Percentiles rank a stretch among this genome's conserved stretches.
Conservation (phyloP, 1,284 basidiomycete genomes). For the Cutaneotrichosporon sp. region DNA sequence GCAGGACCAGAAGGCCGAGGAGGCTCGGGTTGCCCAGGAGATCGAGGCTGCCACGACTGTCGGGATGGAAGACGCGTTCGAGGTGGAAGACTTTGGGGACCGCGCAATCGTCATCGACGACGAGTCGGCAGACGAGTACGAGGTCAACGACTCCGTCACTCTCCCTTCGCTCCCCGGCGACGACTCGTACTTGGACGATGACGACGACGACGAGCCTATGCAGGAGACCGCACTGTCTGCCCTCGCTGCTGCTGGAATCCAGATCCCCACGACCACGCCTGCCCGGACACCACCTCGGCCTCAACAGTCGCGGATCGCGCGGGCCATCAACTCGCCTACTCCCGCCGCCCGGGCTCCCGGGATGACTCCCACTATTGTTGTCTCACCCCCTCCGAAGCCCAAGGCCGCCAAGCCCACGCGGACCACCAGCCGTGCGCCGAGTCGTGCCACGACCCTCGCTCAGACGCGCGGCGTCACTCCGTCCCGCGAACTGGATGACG, state of each 20-base stretch:
- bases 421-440: conserved; percentile 4
- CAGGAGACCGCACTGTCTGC: conserved; percentile 17
- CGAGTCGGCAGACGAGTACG: conserved; percentile 26
- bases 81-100: conserved; percentile 14
- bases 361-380: conserved; percentile 11
- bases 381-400: conserved; percentile 21
- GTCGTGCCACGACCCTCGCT: not conserved
- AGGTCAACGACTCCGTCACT: conserved; percentile 24
- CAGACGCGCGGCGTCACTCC: conserved; percentile 1
- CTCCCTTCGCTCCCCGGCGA: conserved; percentile 26
- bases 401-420: conserved; percentile 2
- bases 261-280: conserved; percentile 13
- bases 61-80: conserved; percentile 3
- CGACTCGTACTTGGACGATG: conserved; percentile 22
- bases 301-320: not conserved
- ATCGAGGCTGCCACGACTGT: conserved; percentile 6
- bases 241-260: conserved; percentile 17
- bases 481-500: conserved; percentile 8
- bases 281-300: conserved; percentile 6
- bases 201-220: conserved; percentile 20
- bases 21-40: not conserved
- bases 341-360: not conserved
- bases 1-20: conserved; percentile 16
- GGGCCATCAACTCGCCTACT: not conserved
- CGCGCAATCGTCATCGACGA: conserved; percentile 19